Percentiles rank a stretch among this genome's conserved stretches.
phyloP scores from a whole-genome alignment of 1,284 basidiomycete genomes.

The Marasmius fiardii region DNA sequence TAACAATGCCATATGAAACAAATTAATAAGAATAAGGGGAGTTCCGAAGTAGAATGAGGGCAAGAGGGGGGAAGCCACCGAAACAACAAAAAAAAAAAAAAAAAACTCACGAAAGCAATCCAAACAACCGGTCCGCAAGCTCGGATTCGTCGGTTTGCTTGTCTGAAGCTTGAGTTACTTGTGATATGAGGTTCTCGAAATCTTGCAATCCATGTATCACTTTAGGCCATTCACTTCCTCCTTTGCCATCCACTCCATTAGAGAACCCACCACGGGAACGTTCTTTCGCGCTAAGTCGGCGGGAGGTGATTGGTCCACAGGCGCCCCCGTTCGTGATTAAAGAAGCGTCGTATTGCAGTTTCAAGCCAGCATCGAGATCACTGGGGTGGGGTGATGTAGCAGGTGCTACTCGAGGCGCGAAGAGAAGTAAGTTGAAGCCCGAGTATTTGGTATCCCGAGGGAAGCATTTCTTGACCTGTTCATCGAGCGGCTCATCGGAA shows the following conservation, averaged over 20 bases:
- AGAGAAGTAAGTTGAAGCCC: conserved; percentile 75
- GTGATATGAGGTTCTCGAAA: conserved; percentile 27
- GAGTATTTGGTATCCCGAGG: conserved; percentile 52
- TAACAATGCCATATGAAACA: background rate
- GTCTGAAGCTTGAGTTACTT: conserved; percentile 18
- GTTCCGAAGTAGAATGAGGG: conserved; percentile 3
- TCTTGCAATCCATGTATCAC: conserved; percentile 51
- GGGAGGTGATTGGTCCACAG: conserved; percentile 53
- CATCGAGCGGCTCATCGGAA: conserved; percentile 39
- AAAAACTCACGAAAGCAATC: conserved; percentile 59
- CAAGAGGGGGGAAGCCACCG: conserved; percentile 5
- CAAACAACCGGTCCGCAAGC: conserved; percentile 54
- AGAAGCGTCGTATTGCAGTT: conserved; percentile 45
- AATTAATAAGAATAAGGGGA: conserved; percentile 2
- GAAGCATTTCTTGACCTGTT: conserved; percentile 41
- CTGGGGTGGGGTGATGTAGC: background rate
- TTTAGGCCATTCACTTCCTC: conserved; percentile 66
- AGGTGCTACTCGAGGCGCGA: conserved; percentile 30
- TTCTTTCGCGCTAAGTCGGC: conserved; percentile 47
- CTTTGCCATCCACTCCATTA: conserved; percentile 64
- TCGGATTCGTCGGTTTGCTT: conserved; percentile 7
- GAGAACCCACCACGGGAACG: conserved; percentile 57
- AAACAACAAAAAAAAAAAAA: conserved; percentile 9
- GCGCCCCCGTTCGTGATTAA: conserved; percentile 69
- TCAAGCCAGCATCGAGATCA: background rate